Evolutionary conservation across 139 green algal genomes (phyloP).

Genomic region (Micractinium sp.): DNA sequence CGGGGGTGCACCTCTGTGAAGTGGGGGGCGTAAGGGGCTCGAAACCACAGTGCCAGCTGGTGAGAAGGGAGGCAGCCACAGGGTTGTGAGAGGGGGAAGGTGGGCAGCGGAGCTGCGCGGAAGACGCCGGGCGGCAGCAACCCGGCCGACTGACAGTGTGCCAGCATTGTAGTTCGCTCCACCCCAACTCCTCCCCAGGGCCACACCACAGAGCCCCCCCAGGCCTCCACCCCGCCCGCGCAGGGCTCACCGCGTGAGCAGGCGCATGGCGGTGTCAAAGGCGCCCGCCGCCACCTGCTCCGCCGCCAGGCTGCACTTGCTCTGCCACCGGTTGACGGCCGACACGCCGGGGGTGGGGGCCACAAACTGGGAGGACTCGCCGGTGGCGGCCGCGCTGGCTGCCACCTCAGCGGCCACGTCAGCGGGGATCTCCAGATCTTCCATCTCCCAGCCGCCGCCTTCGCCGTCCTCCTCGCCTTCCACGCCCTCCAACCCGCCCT

Average conservation of each 20-base stretch:
- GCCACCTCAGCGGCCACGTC: slow-evolving; percentile 60
- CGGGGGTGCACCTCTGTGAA: neutral
- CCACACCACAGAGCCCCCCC: neutral
- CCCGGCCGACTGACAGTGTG: neutral
- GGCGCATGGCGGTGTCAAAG: slow-evolving; percentile 91
- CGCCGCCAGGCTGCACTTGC: slow-evolving; percentile 78
- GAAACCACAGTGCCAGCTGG: too few species aligned
- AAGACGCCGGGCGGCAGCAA: too few species aligned
- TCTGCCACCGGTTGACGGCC: slow-evolving; percentile 83
- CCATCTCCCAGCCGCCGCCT: slow-evolving; percentile 96
- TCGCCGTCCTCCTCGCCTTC: slow-evolving; percentile 58
- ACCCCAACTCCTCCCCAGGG: too few species aligned
- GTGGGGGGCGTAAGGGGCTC: too few species aligned
- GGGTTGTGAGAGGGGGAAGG: too few species aligned
- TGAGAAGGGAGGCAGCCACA: neutral
- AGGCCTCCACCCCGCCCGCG: neutral
- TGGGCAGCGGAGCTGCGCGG: too few species aligned
- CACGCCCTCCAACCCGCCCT: slow-evolving; percentile 51
- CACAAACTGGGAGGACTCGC: slow-evolving; percentile 69
- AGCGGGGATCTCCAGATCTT: slow-evolving; percentile 50
- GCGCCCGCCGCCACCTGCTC: slow-evolving; percentile 88
- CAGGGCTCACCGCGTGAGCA: slow-evolving; percentile 67
- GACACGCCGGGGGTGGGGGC: slow-evolving; percentile 81
- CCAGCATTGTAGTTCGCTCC: neutral
- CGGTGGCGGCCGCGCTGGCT: slow-evolving; percentile 23